Evolutionary conservation across 805 yeast genomes (phyloP).

Genomic region (Zygoascus flipseniorum): DNA sequence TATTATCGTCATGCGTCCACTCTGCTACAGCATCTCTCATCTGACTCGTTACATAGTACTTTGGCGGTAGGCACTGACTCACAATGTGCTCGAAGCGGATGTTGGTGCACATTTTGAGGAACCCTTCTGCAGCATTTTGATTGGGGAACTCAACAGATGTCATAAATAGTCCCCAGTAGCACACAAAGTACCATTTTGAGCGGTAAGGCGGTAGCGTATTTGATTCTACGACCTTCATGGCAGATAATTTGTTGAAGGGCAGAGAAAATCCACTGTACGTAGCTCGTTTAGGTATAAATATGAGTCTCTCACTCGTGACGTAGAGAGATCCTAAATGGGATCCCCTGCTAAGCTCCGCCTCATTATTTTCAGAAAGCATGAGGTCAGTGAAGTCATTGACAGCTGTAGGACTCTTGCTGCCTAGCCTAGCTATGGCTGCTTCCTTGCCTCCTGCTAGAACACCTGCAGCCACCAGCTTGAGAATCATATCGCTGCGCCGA

Average conservation of each 20-base stretch:
- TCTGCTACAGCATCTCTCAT: not conserved
- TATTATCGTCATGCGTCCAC: constrained; percentile 17
- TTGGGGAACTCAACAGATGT: constrained; percentile 24
- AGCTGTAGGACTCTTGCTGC: not conserved
- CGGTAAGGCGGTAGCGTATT: not conserved
- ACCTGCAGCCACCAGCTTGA: not conserved
- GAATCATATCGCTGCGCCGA: not conserved
- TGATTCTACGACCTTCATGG: constrained; percentile 17
- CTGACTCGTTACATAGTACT: constrained; percentile 9
- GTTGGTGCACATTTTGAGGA: constrained; percentile 23
- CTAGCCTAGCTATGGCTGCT: not conserved
- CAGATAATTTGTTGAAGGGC: constrained; percentile 10
- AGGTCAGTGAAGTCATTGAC: not conserved
- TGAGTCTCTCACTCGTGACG: constrained; percentile 21
- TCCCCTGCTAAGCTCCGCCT: constrained; percentile 11
- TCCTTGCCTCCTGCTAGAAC: not conserved
- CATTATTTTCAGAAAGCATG: constrained; percentile 7
- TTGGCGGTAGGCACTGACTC: constrained; percentile 25
- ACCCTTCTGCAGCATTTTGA: constrained; percentile 18
- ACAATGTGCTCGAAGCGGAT: constrained; percentile 26
- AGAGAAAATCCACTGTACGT: constrained; percentile 13
- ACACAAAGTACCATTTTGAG: constrained; percentile 14
- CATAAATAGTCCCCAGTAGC: constrained; percentile 15
- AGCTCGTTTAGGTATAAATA: constrained; percentile 17
- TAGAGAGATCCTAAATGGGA: constrained; percentile 14